Evolutionary conservation across 768 basidiomycete species (phyloP), one percentile per base, ranked within the genome.

Genomic region (Leccinum uliginosum): DNA sequence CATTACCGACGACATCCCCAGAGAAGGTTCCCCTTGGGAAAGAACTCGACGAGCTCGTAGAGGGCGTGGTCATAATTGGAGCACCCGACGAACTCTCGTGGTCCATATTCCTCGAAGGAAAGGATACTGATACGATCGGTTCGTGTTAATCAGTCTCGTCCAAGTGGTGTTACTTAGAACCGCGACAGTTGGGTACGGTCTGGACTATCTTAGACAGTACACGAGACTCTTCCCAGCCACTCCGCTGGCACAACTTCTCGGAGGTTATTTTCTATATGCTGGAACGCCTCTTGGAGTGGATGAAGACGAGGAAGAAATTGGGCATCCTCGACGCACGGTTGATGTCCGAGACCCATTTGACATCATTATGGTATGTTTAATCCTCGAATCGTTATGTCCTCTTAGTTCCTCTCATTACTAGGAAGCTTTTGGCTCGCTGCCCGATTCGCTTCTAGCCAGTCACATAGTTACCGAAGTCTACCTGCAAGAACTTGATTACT

Each of bases 1-100:
- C 86, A 3, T 65, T 93, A 17, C 84, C 90, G 3, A 51, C 74
- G 6, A 65, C 72, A 29, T 64, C 69, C 3, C 54, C 68, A 8
- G 66, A 73, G 24, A 88, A 90, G 67, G 65, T 63, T 17, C 62
- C 67, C 23, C 66, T 88, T 9, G 73, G 83, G n/a, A 65, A 69
- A 9, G 85, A 91, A 61, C 76, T 97, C 11, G 83, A 91, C 43
- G 82, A 83, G 17, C 73, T 97, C 30, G 79, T 91, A 2, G 75
- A 82, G 15, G 94, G 93, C 3, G 82, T 85, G 29, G 80, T 97
- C 3, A 72, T 96, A 6, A 76, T 99, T 19, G 76, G 78, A 15
- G 80, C 94, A 9, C 81, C 84, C 0, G 88, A 97, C 63, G 87
- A 91, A 65, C 68, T 86, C 24, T 93, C 90, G 1, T 99, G 97